Conservation (phyloP, 2,329 filamentous ascomycete species). For the Lomentospora prolificans region DNA sequence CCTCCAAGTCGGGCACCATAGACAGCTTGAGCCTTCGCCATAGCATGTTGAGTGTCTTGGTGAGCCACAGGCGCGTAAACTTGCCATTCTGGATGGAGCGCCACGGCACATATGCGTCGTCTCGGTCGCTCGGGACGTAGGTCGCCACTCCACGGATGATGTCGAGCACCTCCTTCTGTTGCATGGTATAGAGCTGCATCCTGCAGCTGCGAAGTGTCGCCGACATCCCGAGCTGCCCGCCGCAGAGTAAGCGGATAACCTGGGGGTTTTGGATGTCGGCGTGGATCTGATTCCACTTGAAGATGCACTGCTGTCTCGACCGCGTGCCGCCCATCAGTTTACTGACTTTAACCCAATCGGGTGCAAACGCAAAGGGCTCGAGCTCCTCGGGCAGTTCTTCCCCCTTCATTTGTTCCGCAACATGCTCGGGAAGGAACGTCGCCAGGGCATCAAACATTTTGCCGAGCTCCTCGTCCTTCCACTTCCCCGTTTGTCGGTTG, state of each 20-base stretch:
- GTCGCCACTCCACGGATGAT: background rate
- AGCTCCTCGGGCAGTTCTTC: constrained; percentile 29
- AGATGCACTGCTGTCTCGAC: constrained; percentile 56
- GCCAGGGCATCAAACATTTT: constrained; percentile 43
- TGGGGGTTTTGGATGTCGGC: constrained; percentile 22
- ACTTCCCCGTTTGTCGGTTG: constrained; percentile 40
- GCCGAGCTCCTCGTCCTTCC: constrained; percentile 30
- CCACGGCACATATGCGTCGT: background rate
- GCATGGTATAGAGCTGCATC: constrained; percentile 11
- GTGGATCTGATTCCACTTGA: constrained; percentile 48
- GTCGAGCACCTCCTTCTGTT: background rate
- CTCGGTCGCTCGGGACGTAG: background rate
- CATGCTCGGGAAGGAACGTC: constrained; percentile 30
- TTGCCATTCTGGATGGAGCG: background rate
- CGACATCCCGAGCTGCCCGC: constrained; percentile 11
- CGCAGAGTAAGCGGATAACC: constrained; percentile 16
- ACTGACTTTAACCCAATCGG: constrained; percentile 59
- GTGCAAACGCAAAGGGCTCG: constrained; percentile 23
- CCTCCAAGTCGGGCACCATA: background rate
- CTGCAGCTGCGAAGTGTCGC: constrained; percentile 12
- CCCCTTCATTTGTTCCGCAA: constrained; percentile 21
- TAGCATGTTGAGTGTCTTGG: background rate
- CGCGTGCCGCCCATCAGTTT: constrained; percentile 50
- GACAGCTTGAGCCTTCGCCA: background rate
- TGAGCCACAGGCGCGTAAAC: background rate